Evolutionary conservation across 2,329 filamentous ascomycete genomes (phyloP).

Genomic region (Aspergillus quadrilineatus): DNA sequence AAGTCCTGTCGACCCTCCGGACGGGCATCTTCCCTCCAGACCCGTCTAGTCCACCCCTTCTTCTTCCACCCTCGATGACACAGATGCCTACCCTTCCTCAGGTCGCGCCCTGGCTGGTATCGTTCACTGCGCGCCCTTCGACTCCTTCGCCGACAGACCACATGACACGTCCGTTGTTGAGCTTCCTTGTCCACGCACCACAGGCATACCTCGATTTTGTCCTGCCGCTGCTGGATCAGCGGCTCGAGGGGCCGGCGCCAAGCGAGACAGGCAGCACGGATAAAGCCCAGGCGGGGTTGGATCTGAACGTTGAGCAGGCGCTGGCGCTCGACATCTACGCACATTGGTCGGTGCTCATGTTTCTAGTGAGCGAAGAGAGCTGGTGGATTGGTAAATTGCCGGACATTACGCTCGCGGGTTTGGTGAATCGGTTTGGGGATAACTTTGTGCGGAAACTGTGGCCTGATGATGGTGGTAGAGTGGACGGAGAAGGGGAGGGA

Average conservation of each 20-base stretch:
- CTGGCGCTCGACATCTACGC: constrained; percentile 5
- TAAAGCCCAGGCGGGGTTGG: neutral
- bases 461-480: neutral
- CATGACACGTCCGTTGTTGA: constrained; percentile 1
- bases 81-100: neutral
- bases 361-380: neutral
- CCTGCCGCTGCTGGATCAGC: neutral
- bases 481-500: neutral
- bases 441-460: neutral
- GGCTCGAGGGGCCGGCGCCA: neutral
- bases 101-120: neutral
- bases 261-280: neutral
- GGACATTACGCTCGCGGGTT: neutral
- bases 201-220: neutral
- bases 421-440: constrained; percentile 4
- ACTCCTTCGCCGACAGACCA: neutral
- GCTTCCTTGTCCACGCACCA: neutral
- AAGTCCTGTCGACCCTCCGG: neutral
- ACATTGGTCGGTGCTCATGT: constrained; percentile 5
- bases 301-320: neutral
- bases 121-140: neutral
- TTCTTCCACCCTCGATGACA: too few species aligned
- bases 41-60: neutral
- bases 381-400: constrained; percentile 6
- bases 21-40: neutral